Percentiles rank a stretch among this genome's conserved stretches.
phyloP scores from a whole-genome alignment of 148 eudicot genomes.

The Fagopyrum homotropicum region DNA sequence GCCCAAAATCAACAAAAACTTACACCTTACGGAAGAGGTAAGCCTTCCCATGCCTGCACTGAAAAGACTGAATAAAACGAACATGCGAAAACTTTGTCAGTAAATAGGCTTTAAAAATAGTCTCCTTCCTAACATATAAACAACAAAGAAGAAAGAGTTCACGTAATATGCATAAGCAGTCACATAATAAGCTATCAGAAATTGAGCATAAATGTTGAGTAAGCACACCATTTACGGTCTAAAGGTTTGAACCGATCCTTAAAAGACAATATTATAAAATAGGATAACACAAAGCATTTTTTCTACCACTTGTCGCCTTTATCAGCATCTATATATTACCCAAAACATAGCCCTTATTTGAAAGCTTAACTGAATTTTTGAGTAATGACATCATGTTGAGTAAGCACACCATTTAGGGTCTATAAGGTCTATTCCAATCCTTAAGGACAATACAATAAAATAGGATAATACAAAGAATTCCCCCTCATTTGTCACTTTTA shows the following conservation, averaged over 20 bases:
- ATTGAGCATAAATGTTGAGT: too few relatives aligned
- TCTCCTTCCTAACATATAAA: not conserved
- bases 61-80: conserved; percentile 55
- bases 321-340: too few relatives aligned
- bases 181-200: not conserved
- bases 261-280: not conserved
- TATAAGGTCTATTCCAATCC: too few relatives aligned
- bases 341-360: not conserved
- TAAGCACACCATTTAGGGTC: not conserved
- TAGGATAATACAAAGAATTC: too few relatives aligned
- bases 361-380: not conserved
- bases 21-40: conserved; percentile 97
- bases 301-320: not conserved
- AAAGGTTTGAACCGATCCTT: not conserved
- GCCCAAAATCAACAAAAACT: conserved; percentile 45
- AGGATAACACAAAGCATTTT: not conserved
- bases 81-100: conserved; percentile 29
- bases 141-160: not conserved
- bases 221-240: not conserved
- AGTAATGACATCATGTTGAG: not conserved
- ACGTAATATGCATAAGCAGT: not conserved
- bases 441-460: too few relatives aligned
- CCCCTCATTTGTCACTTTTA: too few relatives aligned
- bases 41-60: conserved; percentile 84
- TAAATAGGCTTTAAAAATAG: not conserved